Percentiles rank a stretch among this genome's conserved stretches.
phyloP scores from a whole-genome alignment of 176 grass and related monocot genomes.

The Musa beccarii region DNA sequence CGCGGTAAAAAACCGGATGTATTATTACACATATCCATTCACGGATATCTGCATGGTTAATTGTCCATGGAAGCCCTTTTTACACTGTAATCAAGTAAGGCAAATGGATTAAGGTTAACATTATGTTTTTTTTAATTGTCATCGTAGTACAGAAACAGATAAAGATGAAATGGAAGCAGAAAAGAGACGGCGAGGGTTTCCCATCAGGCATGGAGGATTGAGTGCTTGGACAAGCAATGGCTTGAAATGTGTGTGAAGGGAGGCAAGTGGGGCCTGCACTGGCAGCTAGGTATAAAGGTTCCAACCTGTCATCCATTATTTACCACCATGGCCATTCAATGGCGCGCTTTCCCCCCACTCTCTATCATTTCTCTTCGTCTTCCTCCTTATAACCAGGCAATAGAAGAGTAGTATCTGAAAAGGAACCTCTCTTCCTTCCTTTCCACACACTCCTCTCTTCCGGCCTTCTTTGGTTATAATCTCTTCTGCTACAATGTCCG shows the following conservation, averaged over 20 bases:
- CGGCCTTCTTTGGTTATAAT: neutral
- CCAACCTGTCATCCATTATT: slow-evolving; percentile 1
- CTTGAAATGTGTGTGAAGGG: neutral
- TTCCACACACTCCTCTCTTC: neutral
- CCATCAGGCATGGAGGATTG: neutral
- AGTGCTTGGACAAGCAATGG: neutral
- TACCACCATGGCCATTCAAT: neutral
- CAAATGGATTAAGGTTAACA: too few species aligned
- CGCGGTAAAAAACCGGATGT: too few species aligned
- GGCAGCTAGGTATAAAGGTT: neutral
- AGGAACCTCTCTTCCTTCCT: neutral
- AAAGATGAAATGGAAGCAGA: neutral
- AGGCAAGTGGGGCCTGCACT: neutral
- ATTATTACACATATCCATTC: too few species aligned
- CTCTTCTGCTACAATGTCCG: neutral
- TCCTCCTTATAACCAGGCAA: too few species aligned
- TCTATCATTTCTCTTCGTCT: too few species aligned
- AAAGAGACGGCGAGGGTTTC: neutral
- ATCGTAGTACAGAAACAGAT: too few species aligned
- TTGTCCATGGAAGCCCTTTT: too few species aligned
- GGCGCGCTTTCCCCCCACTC: too few species aligned
- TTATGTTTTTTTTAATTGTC: too few species aligned
- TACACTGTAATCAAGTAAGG: too few species aligned
- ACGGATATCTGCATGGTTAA: too few species aligned
- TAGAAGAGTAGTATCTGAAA: too few species aligned